Percentiles rank a stretch among this genome's conserved stretches.
These are phyloP conservation scores for Quercus engelmannii DNA, from an alignment of 306 rosid genomes.

Conservation along the genomic window DNA sequence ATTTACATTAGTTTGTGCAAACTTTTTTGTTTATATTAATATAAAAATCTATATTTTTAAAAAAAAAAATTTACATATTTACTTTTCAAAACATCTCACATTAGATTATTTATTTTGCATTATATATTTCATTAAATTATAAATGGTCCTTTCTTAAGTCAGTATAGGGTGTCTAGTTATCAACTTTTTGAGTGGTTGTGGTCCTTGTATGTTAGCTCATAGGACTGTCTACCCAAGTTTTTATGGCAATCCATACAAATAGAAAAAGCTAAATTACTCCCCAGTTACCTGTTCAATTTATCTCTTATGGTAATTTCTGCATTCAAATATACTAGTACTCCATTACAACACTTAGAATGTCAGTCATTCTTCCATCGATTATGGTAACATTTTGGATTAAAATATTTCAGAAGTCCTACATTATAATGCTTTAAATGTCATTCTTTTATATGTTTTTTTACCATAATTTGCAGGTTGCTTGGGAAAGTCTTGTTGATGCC, in stretches of 20 bases:
- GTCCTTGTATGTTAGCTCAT: neutral
- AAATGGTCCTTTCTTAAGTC: neutral
- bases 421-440: neutral
- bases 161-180: neutral
- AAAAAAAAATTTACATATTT: too few relatives aligned
- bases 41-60: too few relatives aligned
- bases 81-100: too few relatives aligned
- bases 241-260: neutral
- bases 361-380: neutral
- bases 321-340: neutral
- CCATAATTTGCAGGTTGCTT: conserved; percentile 56
- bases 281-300: neutral
- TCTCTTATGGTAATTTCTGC: neutral
- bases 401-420: neutral
- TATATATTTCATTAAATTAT: too few relatives aligned
- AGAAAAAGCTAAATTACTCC: neutral
- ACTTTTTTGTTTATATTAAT: too few relatives aligned
- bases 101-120: too few relatives aligned
- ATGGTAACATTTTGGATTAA: neutral
- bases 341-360: neutral
- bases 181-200: neutral
- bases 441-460: neutral
- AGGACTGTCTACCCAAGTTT: conserved; percentile 14
- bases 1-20: too few relatives aligned
- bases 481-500: conserved; percentile 88